phyloP scores from a whole-genome alignment of 2,329 filamentous ascomycete genomes.

The Blastomyces silverae region DNA sequence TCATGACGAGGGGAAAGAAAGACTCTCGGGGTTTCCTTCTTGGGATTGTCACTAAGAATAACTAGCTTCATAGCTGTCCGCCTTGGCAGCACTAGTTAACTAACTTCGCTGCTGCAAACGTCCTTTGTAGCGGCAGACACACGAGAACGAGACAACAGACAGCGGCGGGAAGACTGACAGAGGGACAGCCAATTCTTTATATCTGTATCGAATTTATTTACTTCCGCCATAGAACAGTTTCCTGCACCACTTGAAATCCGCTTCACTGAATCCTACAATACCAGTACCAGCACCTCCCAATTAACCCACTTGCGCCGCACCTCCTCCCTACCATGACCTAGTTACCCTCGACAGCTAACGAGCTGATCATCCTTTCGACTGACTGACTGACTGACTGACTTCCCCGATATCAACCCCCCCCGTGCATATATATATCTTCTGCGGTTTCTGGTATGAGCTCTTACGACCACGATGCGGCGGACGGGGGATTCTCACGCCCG shows the following conservation, averaged over 20 bases:
- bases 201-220: no score
- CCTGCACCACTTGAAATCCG: no score
- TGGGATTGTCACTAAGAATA: no score
- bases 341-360: not conserved
- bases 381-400: not conserved
- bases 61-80: no score
- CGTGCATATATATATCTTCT: not conserved
- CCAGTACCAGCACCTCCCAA: not conserved
- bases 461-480: slow-evolving; percentile 37
- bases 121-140: no score
- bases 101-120: not conserved
- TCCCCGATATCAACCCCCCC: not conserved
- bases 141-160: not conserved
- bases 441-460: slow-evolving; percentile 30
- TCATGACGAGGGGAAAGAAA: not conserved
- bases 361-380: slow-evolving; percentile 4
- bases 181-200: no score
- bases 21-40: no score
- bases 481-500: slow-evolving; percentile 20
- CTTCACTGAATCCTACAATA: no score
- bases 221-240: no score
- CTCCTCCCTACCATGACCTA: slow-evolving; percentile 3
- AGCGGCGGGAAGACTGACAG: not conserved
- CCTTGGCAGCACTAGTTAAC: not conserved
- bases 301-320: not conserved